A percentile compares a stretch with the other conserved stretches of the same genome.
Conservation (phyloP, 2,329 filamentous ascomycete species). For the Diplodia mutila region DNA sequence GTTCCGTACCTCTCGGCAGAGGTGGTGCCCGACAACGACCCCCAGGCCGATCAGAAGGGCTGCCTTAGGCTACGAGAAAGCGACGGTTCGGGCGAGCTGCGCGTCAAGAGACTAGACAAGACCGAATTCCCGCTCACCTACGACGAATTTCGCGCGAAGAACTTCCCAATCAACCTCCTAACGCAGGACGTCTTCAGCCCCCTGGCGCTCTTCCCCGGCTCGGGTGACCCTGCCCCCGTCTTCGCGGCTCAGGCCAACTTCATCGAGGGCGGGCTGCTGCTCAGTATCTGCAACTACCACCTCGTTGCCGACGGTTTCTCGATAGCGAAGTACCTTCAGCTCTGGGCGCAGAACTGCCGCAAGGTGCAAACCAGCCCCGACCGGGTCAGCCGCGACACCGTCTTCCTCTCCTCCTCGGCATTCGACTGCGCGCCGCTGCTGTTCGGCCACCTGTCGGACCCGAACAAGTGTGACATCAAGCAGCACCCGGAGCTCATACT, state of each 20-base stretch:
- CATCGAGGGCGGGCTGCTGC: slow-evolving; percentile 40
- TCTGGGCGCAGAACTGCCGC: slow-evolving; percentile 28
- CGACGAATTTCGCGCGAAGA: slow-evolving; percentile 8
- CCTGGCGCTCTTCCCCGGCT: neutral
- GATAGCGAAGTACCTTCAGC: neutral
- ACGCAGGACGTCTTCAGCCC: neutral
- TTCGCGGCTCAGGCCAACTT: slow-evolving; percentile 41
- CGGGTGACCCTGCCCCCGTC: slow-evolving; percentile 30
- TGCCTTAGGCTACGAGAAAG: neutral
- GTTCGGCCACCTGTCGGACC: slow-evolving; percentile 6
- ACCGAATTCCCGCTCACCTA: slow-evolving; percentile 7
- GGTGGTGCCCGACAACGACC: neutral
- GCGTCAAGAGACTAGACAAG: neutral
- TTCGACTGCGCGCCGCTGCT: slow-evolving; percentile 15
- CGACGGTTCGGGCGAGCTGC: neutral
- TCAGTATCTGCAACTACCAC: slow-evolving; percentile 42
- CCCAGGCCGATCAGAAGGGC: neutral
- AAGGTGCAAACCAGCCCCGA: neutral
- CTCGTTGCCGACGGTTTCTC: slow-evolving; percentile 36
- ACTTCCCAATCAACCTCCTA: neutral
- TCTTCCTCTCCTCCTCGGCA: slow-evolving; percentile 13
- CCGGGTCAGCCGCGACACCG: neutral
- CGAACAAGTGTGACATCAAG: neutral
- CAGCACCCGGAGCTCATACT: neutral
- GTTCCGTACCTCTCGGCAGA: slow-evolving; percentile 11